Conservation (phyloP, 768 basidiomycete species). For the Russula earlei region DNA sequence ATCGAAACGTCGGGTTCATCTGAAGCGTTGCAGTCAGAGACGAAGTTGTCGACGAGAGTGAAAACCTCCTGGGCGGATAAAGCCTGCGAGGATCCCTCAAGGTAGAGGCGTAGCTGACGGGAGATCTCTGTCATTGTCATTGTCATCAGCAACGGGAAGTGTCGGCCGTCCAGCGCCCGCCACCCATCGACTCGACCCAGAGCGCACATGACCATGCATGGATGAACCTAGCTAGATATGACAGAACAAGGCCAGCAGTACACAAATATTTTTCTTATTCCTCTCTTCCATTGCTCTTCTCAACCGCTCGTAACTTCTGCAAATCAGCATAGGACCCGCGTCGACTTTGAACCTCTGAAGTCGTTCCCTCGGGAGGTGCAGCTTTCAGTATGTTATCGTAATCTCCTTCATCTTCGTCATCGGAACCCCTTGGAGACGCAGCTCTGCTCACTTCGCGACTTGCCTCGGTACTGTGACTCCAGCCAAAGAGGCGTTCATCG, state of each 20-base stretch:
- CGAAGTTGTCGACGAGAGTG: slow-evolving; percentile 44
- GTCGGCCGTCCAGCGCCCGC: too few species aligned
- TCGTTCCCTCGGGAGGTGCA: not conserved
- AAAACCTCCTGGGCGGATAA: slow-evolving; percentile 42
- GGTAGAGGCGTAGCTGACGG: slow-evolving; percentile 47
- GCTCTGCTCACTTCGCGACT: slow-evolving; percentile 54
- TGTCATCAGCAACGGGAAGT: not conserved
- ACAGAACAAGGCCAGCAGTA: not conserved
- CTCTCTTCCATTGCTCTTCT: not conserved
- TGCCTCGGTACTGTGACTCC: slow-evolving; percentile 56
- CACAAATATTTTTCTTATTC: not conserved
- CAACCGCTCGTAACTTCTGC: slow-evolving; percentile 45
- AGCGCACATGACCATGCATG: not conserved
- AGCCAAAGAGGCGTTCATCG: slow-evolving; percentile 87
- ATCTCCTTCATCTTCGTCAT: slow-evolving; percentile 83
- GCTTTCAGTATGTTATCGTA: slow-evolving; percentile 76
- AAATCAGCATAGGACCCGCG: slow-evolving; percentile 74
- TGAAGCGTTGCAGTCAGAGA: slow-evolving; percentile 39
- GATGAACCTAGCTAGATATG: not conserved
- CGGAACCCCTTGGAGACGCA: slow-evolving; percentile 65
- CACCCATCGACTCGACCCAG: too few species aligned
- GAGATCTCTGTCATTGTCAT: slow-evolving; percentile 30
- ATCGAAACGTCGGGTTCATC: slow-evolving; percentile 37
- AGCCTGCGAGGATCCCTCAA: slow-evolving; percentile 46
- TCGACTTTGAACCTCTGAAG: slow-evolving; percentile 32